These are phyloP conservation scores for Chara braunii DNA, from an alignment of 139 green algal species.

Conservation along the genomic window DNA sequence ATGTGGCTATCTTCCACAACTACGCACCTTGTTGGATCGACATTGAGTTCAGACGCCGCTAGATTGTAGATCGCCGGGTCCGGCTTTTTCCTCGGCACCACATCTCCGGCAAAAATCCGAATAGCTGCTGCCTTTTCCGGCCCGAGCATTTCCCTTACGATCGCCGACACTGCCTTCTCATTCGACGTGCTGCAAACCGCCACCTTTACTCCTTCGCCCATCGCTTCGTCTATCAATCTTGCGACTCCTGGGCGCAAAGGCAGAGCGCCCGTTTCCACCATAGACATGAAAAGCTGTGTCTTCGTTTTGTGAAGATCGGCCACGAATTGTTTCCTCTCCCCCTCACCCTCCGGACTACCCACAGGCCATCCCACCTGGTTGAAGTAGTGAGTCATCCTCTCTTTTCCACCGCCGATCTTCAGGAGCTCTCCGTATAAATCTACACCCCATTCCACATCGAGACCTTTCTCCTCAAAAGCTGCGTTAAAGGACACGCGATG, in stretches of 20 bases:
- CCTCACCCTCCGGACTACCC: slow-evolving; percentile 14
- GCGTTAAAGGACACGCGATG: slow-evolving; percentile 89
- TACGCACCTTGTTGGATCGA: slow-evolving; percentile 68
- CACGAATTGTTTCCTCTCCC: slow-evolving; percentile 59
- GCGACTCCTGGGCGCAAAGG: slow-evolving; percentile 82
- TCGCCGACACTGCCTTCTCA: slow-evolving; percentile 85
- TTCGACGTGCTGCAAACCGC: slow-evolving; percentile 97
- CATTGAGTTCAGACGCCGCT: slow-evolving; percentile 66
- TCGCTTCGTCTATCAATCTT: slow-evolving; percentile 61
- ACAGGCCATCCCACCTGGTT: slow-evolving; percentile 36
- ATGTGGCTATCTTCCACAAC: slow-evolving; percentile 95
- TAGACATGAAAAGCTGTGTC: slow-evolving; percentile 89
- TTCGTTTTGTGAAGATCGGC: slow-evolving; percentile 87
- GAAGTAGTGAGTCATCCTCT: slow-evolving; percentile 88
- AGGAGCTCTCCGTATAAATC: slow-evolving; percentile 90
- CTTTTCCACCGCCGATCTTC: slow-evolving; percentile 93
- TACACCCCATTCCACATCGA: slow-evolving; percentile 65
- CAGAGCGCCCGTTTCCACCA: slow-evolving; percentile 78
- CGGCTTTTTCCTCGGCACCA: slow-evolving; percentile 96
- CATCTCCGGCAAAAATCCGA: slow-evolving; percentile 80
- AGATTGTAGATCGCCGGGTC: slow-evolving; percentile 83
- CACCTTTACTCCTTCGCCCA: slow-evolving; percentile 69
- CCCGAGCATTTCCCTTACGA: slow-evolving; percentile 78
- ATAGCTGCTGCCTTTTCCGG: slow-evolving; percentile 52
- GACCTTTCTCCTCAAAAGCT: slow-evolving; percentile 68